Evolutionary conservation across 2,329 filamentous ascomycete genomes (phyloP).

Genomic region (Dichotomopilus funicola): DNA sequence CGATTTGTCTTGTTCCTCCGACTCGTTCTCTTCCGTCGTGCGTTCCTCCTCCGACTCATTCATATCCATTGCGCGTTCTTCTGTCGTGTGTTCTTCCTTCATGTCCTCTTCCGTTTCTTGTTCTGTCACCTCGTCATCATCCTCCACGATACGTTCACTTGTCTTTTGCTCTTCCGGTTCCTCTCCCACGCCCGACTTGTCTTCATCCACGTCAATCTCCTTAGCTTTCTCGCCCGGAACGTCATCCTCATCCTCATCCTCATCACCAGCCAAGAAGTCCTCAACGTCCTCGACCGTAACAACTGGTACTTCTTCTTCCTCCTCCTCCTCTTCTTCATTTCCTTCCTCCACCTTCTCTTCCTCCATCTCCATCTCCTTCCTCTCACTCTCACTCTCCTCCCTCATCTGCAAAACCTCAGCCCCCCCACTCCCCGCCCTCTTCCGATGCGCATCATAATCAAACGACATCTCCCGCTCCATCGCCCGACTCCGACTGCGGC

Average conservation of each 20-base stretch:
- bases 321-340: slow-evolving; percentile 28
- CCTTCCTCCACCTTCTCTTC: slow-evolving; percentile 32
- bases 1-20: slow-evolving; percentile 8
- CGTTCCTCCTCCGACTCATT: slow-evolving; percentile 31
- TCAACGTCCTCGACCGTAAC: slow-evolving; percentile 5
- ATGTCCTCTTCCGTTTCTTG: slow-evolving; percentile 27
- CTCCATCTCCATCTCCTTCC: slow-evolving; percentile 26
- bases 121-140: slow-evolving; percentile 30
- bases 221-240: slow-evolving; percentile 30
- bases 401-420: slow-evolving; percentile 23
- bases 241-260: slow-evolving; percentile 21
- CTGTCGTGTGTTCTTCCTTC: slow-evolving; percentile 30
- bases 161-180: slow-evolving; percentile 30
- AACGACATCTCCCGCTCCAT: slow-evolving; percentile 34
- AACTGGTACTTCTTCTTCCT: slow-evolving; percentile 24
- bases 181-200: slow-evolving; percentile 32
- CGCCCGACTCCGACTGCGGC: no score
- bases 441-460: slow-evolving; percentile 31
- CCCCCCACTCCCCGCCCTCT: slow-evolving; percentile 30
- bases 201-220: slow-evolving; percentile 30
- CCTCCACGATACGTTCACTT: no score
- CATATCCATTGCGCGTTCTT: slow-evolving; percentile 32
- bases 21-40: slow-evolving; percentile 27
- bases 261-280: background rate
- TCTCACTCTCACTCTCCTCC: slow-evolving; percentile 14